Percentiles rank a stretch among this genome's conserved stretches.
These are phyloP conservation scores for Perkinsus chesapeaki DNA, from an alignment of 169 alveolate species.

Conservation along the genomic window DNA sequence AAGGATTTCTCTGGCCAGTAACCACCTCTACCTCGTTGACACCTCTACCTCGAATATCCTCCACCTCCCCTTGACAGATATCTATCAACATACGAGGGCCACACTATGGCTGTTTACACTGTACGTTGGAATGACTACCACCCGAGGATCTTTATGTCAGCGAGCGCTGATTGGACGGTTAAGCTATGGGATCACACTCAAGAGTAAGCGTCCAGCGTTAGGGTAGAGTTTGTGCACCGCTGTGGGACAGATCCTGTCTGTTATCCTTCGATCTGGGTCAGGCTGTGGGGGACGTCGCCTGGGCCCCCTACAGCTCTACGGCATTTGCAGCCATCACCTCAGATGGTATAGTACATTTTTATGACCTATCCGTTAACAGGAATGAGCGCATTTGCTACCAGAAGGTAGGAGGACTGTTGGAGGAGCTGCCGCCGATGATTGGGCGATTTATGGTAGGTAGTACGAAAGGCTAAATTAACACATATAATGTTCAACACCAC, in stretches of 20 bases:
- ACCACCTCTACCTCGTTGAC: too few species aligned
- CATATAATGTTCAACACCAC: constrained; percentile 70
- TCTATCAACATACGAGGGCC: constrained; percentile 84
- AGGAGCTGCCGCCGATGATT: background rate
- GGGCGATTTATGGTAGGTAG: constrained; percentile 25
- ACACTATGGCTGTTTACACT: constrained; percentile 79
- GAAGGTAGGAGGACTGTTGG: constrained; percentile 25
- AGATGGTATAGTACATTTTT: constrained; percentile 70
- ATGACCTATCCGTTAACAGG: constrained; percentile 64
- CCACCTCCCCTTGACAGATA: constrained; percentile 53
- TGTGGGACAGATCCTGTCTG: constrained; percentile 48
- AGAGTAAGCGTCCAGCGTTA: background rate
- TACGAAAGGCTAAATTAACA: constrained; percentile 64
- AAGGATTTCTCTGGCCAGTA: constrained; percentile 51
- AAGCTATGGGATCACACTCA: constrained; percentile 82
- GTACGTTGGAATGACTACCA: constrained; percentile 87
- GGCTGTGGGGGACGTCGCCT: constrained; percentile 84
- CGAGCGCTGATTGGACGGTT: constrained; percentile 91
- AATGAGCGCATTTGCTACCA: constrained; percentile 60
- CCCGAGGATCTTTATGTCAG: constrained; percentile 78
- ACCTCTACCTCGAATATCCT: background rate
- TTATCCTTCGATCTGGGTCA: constrained; percentile 76
- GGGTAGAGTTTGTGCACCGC: background rate
- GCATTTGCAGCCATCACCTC: constrained; percentile 81
- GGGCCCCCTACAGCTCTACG: constrained; percentile 89